Percentiles rank a stretch among this genome's conserved stretches.
These are phyloP conservation scores for Alternaria sp. DNA, from an alignment of 2,329 filamentous ascomycete genomes.

Conservation along the genomic window DNA sequence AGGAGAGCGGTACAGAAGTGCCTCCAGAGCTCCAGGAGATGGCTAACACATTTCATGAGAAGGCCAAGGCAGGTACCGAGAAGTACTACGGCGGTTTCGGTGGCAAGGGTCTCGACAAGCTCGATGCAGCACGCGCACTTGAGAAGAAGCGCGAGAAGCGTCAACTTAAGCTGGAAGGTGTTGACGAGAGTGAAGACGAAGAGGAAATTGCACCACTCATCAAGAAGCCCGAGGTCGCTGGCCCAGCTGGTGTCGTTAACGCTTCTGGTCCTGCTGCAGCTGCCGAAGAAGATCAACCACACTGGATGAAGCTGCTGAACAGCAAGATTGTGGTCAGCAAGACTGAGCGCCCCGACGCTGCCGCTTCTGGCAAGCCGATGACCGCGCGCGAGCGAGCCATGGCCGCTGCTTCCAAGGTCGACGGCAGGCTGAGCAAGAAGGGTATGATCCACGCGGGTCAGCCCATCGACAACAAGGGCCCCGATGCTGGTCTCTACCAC, in stretches of 20 bases:
- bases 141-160: constrained; percentile 76
- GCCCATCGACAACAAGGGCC: constrained; percentile 97
- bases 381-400: constrained; percentile 76
- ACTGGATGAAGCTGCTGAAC: constrained; percentile 57
- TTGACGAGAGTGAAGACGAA: constrained; percentile 87
- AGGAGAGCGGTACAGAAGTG: constrained; percentile 84
- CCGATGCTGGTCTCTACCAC: constrained; percentile 95
- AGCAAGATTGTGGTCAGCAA: constrained; percentile 76
- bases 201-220: constrained; percentile 64
- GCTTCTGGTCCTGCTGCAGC: constrained; percentile 22
- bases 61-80: constrained; percentile 90
- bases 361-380: constrained; percentile 64
- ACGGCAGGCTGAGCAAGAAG: constrained; percentile 85
- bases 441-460: constrained; percentile 90
- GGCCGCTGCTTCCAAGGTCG: constrained; percentile 89
- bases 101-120: constrained; percentile 88
- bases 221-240: constrained; percentile 61
- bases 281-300: constrained; percentile 31
- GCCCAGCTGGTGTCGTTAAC: constrained; percentile 44
- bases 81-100: constrained; percentile 88
- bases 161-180: constrained; percentile 86
- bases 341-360: constrained; percentile 62
- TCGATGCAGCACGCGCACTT: constrained; percentile 89
- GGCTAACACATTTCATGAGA: constrained; percentile 76
- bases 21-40: constrained; percentile 71